Evolutionary conservation across 352 stramenopile species (phyloP), one percentile per base, ranked within the genome.

Genomic region (Globisporangium radiosum): DNA sequence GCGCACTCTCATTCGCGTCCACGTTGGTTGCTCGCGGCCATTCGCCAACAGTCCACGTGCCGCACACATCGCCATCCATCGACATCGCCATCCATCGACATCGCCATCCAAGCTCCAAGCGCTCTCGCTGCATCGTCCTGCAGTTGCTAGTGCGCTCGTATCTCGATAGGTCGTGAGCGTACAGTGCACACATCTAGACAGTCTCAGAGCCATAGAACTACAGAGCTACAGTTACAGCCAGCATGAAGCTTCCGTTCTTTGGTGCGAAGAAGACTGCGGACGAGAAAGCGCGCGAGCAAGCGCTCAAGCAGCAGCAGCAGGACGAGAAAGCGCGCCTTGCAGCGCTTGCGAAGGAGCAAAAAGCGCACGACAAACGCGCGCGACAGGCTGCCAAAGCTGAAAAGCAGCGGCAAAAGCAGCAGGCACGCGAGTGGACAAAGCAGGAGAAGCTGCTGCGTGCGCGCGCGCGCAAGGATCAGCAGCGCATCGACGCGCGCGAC

Each of bases 371-470:
- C 45, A 52, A 63, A 5, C 17, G 36, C 43, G 60, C 33, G 33
- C 25, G 15, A 14, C 51, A 57, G 17, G 47, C 49, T 2, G 57
- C 50, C 11, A 60, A 64, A 37, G 60, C 59, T 7, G 50, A 64
- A 47, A 52, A 64, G 15, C 57, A 62, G 47, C 60, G 61, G 7
- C 36, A 33, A 4, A 53, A 56, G 43, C 59, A 37, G 13, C 17
- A 63, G 52, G 25, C 65, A 48, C 47, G 47, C 9, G 56, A 60
- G 42, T 54, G 60, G 66, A 40, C 53, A 54, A 63, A 60, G 54
- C 59, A 66, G 9, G 65, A 59, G 11, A 66, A 73, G 53, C 47
- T 47, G 39, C 38, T 64, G 54, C 60, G 59, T 47, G 56, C 67
- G 15, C 59, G 55, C 4, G 50, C 56, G 25, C 66, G 71, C 63